A percentile compares a stretch with the other conserved stretches of the same genome.
These are phyloP conservation scores for Kluyveromyces lactis DNA, from an alignment of 805 yeast genomes.

Conservation along the genomic window DNA sequence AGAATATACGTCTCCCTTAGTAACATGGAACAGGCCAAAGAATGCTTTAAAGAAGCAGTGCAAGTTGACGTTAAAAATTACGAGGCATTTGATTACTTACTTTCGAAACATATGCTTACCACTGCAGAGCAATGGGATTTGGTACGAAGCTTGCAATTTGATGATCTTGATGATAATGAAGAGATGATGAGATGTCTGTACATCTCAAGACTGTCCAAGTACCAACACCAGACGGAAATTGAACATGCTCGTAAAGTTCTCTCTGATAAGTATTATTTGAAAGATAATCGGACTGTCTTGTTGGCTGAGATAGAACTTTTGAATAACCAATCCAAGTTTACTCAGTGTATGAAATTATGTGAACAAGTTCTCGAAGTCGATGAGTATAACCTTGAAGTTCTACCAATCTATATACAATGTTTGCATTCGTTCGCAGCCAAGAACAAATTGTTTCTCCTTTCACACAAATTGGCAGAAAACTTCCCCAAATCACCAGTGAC, in stretches of 20 bases:
- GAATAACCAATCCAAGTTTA: constrained; percentile 70
- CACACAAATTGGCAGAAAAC: constrained; percentile 79
- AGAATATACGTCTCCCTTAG: constrained; percentile 73
- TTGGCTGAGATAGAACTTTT: constrained; percentile 59
- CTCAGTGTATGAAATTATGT: constrained; percentile 66
- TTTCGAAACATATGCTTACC: constrained; percentile 62
- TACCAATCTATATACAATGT: constrained; percentile 78
- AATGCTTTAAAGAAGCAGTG: constrained; percentile 79
- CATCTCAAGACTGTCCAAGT: constrained; percentile 67
- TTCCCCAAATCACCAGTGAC: constrained; percentile 77
- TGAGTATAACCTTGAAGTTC: constrained; percentile 57
- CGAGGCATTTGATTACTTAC: constrained; percentile 82
- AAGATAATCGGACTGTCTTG: constrained; percentile 61
- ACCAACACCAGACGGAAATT: constrained; percentile 47
- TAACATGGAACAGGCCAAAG: constrained; percentile 78
- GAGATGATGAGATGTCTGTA: constrained; percentile 74
- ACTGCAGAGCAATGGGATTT: constrained; percentile 87
- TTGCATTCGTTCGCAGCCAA: constrained; percentile 77
- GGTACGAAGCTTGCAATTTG: constrained; percentile 46
- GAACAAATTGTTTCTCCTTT: constrained; percentile 67
- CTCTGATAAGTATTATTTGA: constrained; percentile 63
- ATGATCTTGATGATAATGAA: constrained; percentile 64
- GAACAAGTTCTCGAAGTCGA: constrained; percentile 50
- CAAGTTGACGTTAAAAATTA: constrained; percentile 82
- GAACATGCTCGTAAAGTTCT: constrained; percentile 60